Base-by-base conservation (phyloP, 1,284 basidiomycete genomes). In the Cryptococcus sp. region DNA sequence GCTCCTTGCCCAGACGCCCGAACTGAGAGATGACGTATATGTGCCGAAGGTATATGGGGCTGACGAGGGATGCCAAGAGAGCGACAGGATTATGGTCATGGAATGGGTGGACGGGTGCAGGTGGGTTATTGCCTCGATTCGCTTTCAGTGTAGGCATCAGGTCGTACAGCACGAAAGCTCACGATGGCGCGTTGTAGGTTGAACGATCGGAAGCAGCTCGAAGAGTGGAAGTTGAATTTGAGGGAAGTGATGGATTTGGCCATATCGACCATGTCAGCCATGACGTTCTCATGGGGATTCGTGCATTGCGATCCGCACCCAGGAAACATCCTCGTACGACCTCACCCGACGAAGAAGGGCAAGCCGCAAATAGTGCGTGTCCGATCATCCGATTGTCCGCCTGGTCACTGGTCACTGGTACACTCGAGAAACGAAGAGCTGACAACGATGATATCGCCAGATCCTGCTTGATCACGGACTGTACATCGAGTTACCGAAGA, bases 241-340 rank as follows among this genome's bases (percentile, higher is more conserved):
- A 81, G 84, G 58, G 82, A 85, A 38, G 76, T 76, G 1, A 79
- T 80, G 78, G 78, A 80, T 55, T 67, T 79, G 10, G 74, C 75
- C 3, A 79, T 80, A 45, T 65, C 88, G 56, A 86, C 86, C 17
- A 90, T 91, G 84, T 85, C 90, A 23, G 89, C 90, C 56, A 82
- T 93, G 81, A 91, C 92, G 71, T 95, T 94, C 74, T 84, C 84
- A 60, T 94, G 88, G 88, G 91, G 91, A 5, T 93, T 87, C 82
- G 86, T 91, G 60, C 89, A 89, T 60, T 79, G 78, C 55, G 80
- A 81, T 69, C 87, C 88, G 1, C 79, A 85, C 67, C 84, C 84
- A 0, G 91, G 90, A 1, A 93, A 94, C 78, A 83, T 94, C 60
- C 85, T 95, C 67, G 84, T 93, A 38, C 86, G 91, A 7, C 87